Evolutionary conservation across 331 rosid species (phyloP), one percentile per base, ranked within the genome.

Genomic region (Ulmus americana): DNA sequence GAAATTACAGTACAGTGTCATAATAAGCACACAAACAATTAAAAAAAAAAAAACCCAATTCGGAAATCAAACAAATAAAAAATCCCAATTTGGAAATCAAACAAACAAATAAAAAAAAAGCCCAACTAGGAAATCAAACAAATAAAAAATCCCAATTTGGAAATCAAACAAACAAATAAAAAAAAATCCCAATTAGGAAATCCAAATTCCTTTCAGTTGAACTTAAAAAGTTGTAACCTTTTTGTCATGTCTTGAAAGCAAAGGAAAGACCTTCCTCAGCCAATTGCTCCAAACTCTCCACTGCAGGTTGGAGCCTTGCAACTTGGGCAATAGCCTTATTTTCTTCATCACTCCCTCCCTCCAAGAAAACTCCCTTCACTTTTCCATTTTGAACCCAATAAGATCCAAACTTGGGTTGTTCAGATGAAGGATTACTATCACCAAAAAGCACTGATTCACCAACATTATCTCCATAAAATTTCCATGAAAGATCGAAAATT

Each of bases 341-440:
- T 77, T 81, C 85, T 70, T 77, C 82, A 62, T 7, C 35, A 42
- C 41, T 65, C 39, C 85, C 85, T 57, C 85, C 85, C 67, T 81
- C 85, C 62, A 81, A 65, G 61, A 81, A 81, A 15, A 39, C 74
- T 64, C 85, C 85, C 65, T 66, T 70, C 70, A 81, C 56, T 63
- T 61, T 81, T 28, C 80, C 77, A 16, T 67, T 59, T 5, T 66
- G 66, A 40, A 77, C 68, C 85, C 85, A 81, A 49, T 75, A 69
- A 40, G 76, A 56, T 64, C 85, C 85, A 64, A 81, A 81, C 78
- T 77, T 81, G 0, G 78, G 73, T 39, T 70, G 43, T 18, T 15
- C 54, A 15, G 61, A 61, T 5, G 35, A 45, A 0, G 52, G 55
- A 39, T 74, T 60, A 8, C n/a, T 64, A 45, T 81, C 66, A 18